Base-by-base conservation (phyloP, 129 eudicot species). In the Flaveria ramosissima region DNA sequence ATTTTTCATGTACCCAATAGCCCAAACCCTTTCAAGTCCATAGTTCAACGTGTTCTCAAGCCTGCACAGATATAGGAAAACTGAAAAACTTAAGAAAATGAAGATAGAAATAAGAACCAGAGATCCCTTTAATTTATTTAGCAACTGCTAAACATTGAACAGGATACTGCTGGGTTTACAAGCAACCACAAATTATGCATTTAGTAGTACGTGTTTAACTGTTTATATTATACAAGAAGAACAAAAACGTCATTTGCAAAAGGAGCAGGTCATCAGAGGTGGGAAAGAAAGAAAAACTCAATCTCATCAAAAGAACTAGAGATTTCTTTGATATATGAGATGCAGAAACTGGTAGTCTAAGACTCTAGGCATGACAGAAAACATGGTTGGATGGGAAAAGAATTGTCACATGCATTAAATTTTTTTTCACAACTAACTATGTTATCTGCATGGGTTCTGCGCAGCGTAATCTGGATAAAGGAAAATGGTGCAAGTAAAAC, bases 1-100 rank as follows among this genome's bases (percentile, higher is more conserved):
- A 74, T 95, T 78, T 85, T 87, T 93, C 84, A 90, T 85, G 87
- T 82, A 90, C 59, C 92, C 98, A 80, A 93, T 78, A 45, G 98
- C 95, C 98, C 98, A 92, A 65, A 90, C 96, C 82, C 98, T 86
- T 90, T 88, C 98, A 71, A 92, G 96, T 47, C 92, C 95, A 60
- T 93, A 88, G 74, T 93, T 88, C 70, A 93, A 74, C 57, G 98
- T 93, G 84, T 90, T 93, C 83, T 93, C 98, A 36, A 93, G 95
- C 80, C 98, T 93, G 95, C 86, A 83, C 45, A 57, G 73, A 66
- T 55, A 23, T 24, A 20, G 24, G 48, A 76, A 24, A 15, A 39
- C 12, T 53, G 64, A 65, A 20, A 24, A 82, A 75, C 78, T 39
- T 80, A 46, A n/a, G n/a, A 69, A 63, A 50, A 39, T 73, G 60